Conservation (phyloP, 2,329 filamentous ascomycete genomes). For the Cryphonectria radicalis region DNA sequence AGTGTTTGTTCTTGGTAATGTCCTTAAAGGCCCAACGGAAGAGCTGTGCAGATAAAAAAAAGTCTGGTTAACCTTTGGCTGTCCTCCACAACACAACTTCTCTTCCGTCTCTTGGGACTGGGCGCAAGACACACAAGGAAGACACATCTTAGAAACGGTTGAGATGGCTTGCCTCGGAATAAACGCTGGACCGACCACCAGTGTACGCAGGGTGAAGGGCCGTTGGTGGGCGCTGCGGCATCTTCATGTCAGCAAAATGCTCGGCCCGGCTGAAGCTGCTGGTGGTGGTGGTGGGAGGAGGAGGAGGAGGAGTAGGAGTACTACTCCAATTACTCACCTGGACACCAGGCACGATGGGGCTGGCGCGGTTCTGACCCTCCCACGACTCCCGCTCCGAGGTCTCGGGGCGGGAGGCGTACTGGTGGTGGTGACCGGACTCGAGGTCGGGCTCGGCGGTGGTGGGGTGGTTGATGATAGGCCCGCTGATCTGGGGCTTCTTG, state of each 20-base stretch:
- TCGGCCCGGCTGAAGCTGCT: not conserved
- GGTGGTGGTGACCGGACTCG: slow-evolving; percentile 42
- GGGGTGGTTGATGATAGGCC: slow-evolving; percentile 39
- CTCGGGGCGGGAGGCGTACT: slow-evolving; percentile 30
- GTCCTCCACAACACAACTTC: not conserved
- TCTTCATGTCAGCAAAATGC: slow-evolving; percentile 12
- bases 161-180: slow-evolving; percentile 56
- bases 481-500: slow-evolving; percentile 50
- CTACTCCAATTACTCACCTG: slow-evolving; percentile 28
- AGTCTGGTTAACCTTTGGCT: slow-evolving; percentile 11
- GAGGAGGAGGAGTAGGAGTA: not conserved
- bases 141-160: slow-evolving; percentile 47
- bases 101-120: not conserved
- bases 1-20: not conserved
- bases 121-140: slow-evolving; percentile 1
- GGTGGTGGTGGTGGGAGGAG: not conserved
- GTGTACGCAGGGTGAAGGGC: slow-evolving; percentile 60
- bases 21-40: slow-evolving; percentile 19
- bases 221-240: slow-evolving; percentile 55
- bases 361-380: slow-evolving; percentile 44
- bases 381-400: slow-evolving; percentile 31
- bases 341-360: slow-evolving; percentile 60
- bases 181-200: slow-evolving; percentile 40
- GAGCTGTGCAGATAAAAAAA: slow-evolving; percentile 12
- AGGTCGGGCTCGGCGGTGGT: slow-evolving; percentile 36